Base-by-base conservation (phyloP, 176 grass and related monocot genomes). In the Avena insularis region DNA sequence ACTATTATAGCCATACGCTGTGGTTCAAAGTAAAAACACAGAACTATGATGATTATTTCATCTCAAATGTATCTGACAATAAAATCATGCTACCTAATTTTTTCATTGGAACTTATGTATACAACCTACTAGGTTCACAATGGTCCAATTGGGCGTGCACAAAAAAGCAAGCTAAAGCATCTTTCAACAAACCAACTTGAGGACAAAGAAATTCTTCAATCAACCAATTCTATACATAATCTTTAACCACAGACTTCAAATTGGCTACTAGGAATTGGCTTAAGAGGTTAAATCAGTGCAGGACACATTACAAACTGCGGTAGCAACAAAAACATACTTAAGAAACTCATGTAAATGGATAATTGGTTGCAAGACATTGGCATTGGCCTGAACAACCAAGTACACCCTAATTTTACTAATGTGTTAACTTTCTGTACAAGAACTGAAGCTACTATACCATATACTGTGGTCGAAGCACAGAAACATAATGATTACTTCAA, bases 81-180 rank as follows among this genome's bases (percentile, higher is more conserved):
- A 11, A 33, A 65, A 51, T 19, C 10, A 36, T 4, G 12, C 0
- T 64, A 65, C 60, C 8, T 49, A 35, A 51, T 81, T 31, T 55
- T 65, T 31, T 6, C 15, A 29, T 33, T 49, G 29, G 43, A 79
- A 79, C 57, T 40, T 79, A 79, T 69, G 46, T 53, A 82, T 33
- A 50, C 36, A 14, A 7, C 16, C 16, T 53, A 68, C 4, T 35
- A 13, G 31, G 14, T 27, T 0, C 1, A 75, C 72, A 29, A 40
- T 4, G 0, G 14, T 17, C 25, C 21, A 75, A 51, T 29, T 14
- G 25, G 19, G 10, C 13, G 16, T 35, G 19, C 2, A 49, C 27
- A 66, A 48, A 80, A 8, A 60, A 12, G 5, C 29, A 60, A 61
- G 35, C 55, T 10, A 23, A 79, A 27, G 43, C 5, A 47, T 12